Conservation (phyloP, 768 basidiomycete species). For the Kockovaella imperatae region DNA sequence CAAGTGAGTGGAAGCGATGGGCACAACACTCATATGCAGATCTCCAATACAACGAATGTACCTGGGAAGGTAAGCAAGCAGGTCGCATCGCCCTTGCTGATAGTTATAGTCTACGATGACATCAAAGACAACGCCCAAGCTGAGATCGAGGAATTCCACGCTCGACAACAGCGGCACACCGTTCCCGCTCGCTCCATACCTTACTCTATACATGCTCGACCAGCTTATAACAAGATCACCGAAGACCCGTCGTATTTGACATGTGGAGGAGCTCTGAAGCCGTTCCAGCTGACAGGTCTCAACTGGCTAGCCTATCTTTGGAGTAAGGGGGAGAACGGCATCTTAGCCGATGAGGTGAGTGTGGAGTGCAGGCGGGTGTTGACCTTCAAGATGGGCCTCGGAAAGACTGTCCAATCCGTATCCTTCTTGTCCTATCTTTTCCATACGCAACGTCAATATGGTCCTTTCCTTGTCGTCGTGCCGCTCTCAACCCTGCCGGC, state of each 20-base stretch:
- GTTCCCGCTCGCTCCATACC: slow-evolving; percentile 76
- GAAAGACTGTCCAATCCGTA: slow-evolving; percentile 95
- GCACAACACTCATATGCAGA: slow-evolving; percentile 14
- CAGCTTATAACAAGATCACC: slow-evolving; percentile 69
- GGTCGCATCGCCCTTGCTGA: not conserved
- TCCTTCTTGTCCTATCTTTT: slow-evolving; percentile 90
- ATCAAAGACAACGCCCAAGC: slow-evolving; percentile 67
- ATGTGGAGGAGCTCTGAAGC: slow-evolving; percentile 83
- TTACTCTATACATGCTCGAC: slow-evolving; percentile 63
- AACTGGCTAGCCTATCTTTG: slow-evolving; percentile 99
- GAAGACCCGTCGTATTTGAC: slow-evolving; percentile 81
- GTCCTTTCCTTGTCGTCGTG: slow-evolving; percentile 95
- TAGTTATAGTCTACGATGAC: slow-evolving; percentile 51
- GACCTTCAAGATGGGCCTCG: slow-evolving; percentile 72
- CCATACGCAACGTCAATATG: slow-evolving; percentile 84
- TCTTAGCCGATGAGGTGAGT: slow-evolving; percentile 77
- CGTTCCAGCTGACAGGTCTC: slow-evolving; percentile 94
- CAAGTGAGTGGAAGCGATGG: slow-evolving; percentile 46
- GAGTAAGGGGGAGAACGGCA: slow-evolving; percentile 90
- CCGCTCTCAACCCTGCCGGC: slow-evolving; percentile 96
- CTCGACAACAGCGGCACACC: slow-evolving; percentile 65
- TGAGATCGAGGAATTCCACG: slow-evolving; percentile 70
- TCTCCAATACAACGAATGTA: slow-evolving; percentile 87
- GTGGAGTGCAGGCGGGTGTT: not conserved
- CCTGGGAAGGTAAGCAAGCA: slow-evolving; percentile 73